Evolutionary conservation across 371 early-diverging fungal species (phyloP), one percentile per base, ranked within the genome.

Genomic region (Chytridiales sp.): DNA sequence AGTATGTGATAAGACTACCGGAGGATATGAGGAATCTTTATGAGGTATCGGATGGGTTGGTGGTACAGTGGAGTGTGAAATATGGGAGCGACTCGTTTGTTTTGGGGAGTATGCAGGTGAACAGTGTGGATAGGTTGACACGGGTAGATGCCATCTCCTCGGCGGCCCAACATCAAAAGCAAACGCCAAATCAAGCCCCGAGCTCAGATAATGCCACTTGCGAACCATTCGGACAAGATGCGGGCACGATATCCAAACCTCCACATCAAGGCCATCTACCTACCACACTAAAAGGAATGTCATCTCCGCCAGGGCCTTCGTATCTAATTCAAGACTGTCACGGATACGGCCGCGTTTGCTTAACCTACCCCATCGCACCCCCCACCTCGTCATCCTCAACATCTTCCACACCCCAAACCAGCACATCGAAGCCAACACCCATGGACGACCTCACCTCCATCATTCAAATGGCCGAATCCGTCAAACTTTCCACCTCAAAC

Each of bases 271-370:
- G 54, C 6, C 4, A 21, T 34, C 36, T 59, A 27, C 59, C 59
- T 6, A 34, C 49, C 13, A 38, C 59, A 3, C 41, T 47, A 34
- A 55, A 56, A 11, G 56, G 47, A 6, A 17, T 26, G 5, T 44
- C 57, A 4, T 24, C 26, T 11, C 55, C 67, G 0, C 67, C 59
- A 3, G 62, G 62, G 9, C 56, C 55, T 15, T 43, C 62, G 1
- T 67, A 50, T 46, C 50, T 62, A 29, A 41, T 67, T 0, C 60
- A 62, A 27, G 64, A 69, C 21, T 51, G 42, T 29, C 17, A 8
- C 9, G 32, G 22, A 3, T 40, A 62, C 46, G 69, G 69, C 13
- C 38, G 43, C n/a, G 61, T 69, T 21, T 69, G 69, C 36, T 59
- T 69, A 13, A 43, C 61, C 36, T 69, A 61, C 47, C 48, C 55